Conservation (phyloP, 805 yeast genomes). For the Yamadazyma takamatsuzukensis region DNA sequence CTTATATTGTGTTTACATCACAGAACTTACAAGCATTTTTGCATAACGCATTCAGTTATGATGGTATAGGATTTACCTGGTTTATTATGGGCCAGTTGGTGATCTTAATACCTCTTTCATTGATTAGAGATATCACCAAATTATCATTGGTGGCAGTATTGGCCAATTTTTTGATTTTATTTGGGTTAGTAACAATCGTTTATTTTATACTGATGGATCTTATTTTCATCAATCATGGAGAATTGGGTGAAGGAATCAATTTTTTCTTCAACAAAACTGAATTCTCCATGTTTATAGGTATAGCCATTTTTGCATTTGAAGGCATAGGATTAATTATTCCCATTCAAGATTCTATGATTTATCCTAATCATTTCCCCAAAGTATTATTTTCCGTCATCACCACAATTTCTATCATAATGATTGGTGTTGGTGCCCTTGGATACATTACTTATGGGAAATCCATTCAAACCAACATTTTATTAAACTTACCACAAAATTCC, state of each 20-base stretch:
- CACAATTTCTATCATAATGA: slow-evolving; percentile 61
- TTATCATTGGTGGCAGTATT: slow-evolving; percentile 67
- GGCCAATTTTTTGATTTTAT: slow-evolving; percentile 66
- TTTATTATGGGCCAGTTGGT: slow-evolving; percentile 55
- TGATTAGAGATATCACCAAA: slow-evolving; percentile 73
- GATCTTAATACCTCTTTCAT: slow-evolving; percentile 63
- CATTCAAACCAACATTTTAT: slow-evolving; percentile 63
- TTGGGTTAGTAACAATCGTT: slow-evolving; percentile 63
- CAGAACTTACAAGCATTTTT: slow-evolving; percentile 67
- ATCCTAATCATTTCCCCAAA: slow-evolving; percentile 69
- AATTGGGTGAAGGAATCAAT: slow-evolving; percentile 47
- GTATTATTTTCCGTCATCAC: slow-evolving; percentile 59
- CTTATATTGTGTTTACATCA: slow-evolving; percentile 76
- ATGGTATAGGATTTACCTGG: slow-evolving; percentile 39
- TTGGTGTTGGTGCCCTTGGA: slow-evolving; percentile 63
- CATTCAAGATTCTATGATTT: slow-evolving; percentile 74
- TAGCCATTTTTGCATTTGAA: slow-evolving; percentile 85
- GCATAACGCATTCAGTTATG: slow-evolving; percentile 42
- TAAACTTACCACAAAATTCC: slow-evolving; percentile 70
- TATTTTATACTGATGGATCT: slow-evolving; percentile 51
- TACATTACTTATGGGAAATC: slow-evolving; percentile 64
- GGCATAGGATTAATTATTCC: slow-evolving; percentile 83
- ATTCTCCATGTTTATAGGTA: slow-evolving; percentile 75
- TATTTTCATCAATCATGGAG: slow-evolving; percentile 33
- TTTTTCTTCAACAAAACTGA: slow-evolving; percentile 49